phyloP scores from a whole-genome alignment of 2,329 filamentous ascomycete species.

The Xylaria sp. region DNA sequence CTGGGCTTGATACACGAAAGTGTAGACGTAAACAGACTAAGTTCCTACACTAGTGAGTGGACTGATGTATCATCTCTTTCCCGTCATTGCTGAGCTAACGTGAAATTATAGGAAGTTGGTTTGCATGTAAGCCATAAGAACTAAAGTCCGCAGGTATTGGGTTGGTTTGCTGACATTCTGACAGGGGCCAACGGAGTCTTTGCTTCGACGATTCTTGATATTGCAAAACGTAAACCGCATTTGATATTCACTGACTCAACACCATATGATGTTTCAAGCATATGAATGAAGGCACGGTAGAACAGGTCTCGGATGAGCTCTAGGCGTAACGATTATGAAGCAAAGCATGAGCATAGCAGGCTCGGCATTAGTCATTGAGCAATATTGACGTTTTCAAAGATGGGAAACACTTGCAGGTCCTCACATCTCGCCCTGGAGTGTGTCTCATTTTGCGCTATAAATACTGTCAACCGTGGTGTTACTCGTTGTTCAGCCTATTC shows the following conservation, averaged over 20 bases:
- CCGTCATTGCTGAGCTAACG: constrained; percentile 29
- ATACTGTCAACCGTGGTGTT: background rate
- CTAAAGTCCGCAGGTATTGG: background rate
- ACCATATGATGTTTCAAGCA: constrained; percentile 62
- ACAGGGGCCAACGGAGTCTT: constrained; percentile 93
- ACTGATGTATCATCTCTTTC: background rate
- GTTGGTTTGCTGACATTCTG: constrained; percentile 32
- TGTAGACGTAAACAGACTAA: constrained; percentile 77
- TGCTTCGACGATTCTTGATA: constrained; percentile 88
- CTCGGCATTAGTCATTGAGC: background rate
- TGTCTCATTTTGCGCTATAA: background rate
- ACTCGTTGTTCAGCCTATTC: background rate
- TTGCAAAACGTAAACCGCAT: constrained; percentile 89
- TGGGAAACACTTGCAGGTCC: background rate
- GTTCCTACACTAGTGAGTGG: constrained; percentile 78
- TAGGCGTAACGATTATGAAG: constrained; percentile 6
- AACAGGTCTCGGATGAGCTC: background rate
- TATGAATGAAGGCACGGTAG: constrained; percentile 9
- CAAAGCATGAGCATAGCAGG: background rate
- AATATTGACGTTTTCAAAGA: background rate
- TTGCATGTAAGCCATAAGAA: constrained; percentile 70
- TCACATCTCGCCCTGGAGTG: background rate
- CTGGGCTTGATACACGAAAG: constrained; percentile 92
- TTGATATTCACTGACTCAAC: constrained; percentile 79
- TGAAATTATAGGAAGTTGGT: constrained; percentile 76